Base-by-base conservation (phyloP, 164 flowering plant genomes). In the Houttuynia cordata region DNA sequence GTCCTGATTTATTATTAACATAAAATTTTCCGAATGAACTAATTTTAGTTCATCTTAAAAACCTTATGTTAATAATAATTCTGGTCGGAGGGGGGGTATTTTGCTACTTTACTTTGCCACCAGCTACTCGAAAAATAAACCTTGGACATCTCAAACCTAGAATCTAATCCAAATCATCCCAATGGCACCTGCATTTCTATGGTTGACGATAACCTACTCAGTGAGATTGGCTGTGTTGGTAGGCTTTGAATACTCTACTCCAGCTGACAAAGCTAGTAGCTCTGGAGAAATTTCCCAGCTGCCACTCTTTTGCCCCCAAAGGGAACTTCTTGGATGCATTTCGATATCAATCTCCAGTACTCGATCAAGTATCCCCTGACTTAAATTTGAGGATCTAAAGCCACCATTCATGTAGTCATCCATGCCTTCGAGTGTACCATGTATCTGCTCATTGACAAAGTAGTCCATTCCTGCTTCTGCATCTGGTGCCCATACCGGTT, bases 201-300 rank as follows among this genome's bases (percentile, higher is more conserved):
- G 37, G 37, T 30, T 30, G 37, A 30, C 6, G 37, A 30, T 30
- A 30, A 30, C 6, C 6, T 30, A 30, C 37, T 6, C 2, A n/a
- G 23, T 52, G 20, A 18, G 18, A 58, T 24, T 45, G n/a, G 79
- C 72, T 59, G 4, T 30, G 37, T 30, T 30, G 37, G 45, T 58
- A 34, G 74, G 79, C 30, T 75, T 78, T 21, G 81, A 68, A 58
- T 79, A 87, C 24, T 84, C 92, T 7, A 75, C 81, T 69, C 85
- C 80, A 23, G 88, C 83, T 1, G 89, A 86, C 77, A 88, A 60
- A 56, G 90, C 89, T 71, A 83, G 81, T 70, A 86, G 89, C 57
- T 91, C 96, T 1, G 96, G 88, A 0, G 93, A 87, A 74, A 84
- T 83, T 61, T 92, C 98, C 98, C 96, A 89, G 78, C 83, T 88